phyloP scores from a whole-genome alignment of 768 basidiomycete species.

The Daedaleopsis nitida region DNA sequence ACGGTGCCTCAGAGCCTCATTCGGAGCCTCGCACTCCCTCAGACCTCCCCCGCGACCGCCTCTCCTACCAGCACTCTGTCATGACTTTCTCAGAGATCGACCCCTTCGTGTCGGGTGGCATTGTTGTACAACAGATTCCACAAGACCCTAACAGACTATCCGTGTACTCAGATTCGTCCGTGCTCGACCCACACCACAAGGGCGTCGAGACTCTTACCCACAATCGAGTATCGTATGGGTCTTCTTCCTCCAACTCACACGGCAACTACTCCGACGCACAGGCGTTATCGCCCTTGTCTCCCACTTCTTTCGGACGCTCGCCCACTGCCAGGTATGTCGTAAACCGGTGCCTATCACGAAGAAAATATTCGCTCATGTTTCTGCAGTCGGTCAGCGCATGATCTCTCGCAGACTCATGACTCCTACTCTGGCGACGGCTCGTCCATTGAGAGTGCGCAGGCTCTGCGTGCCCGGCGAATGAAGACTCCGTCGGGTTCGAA shows the following conservation, averaged over 20 bases:
- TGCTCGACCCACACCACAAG: constrained; percentile 45
- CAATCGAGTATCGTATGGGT: constrained; percentile 56
- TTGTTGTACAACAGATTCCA: constrained; percentile 41
- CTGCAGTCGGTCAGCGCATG: constrained; percentile 7
- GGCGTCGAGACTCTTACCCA: constrained; percentile 36
- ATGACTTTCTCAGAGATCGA: constrained; percentile 64
- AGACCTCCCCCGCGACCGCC: constrained; percentile 38
- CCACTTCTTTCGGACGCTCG: constrained; percentile 11
- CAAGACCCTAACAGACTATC: constrained; percentile 52
- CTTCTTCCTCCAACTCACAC: constrained; percentile 59
- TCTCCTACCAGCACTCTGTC: constrained; percentile 50
- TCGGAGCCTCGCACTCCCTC: constrained; percentile 55
- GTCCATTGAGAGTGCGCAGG: not conserved
- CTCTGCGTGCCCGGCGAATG: constrained; percentile 13
- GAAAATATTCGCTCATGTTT: not conserved
- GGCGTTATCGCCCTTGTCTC: constrained; percentile 12
- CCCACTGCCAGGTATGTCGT: constrained; percentile 15
- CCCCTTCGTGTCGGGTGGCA: constrained; percentile 59
- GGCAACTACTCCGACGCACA: constrained; percentile 23
- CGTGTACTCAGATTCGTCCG: constrained; percentile 53
- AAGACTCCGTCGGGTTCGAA: constrained; percentile 20
- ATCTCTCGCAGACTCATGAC: constrained; percentile 13
- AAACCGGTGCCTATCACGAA: not conserved
- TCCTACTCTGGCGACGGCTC: not conserved
- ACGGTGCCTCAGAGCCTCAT: constrained; percentile 28